Evolutionary conservation across 129 eudicot genomes (phyloP).

Genomic region (Deinandra increscens): DNA sequence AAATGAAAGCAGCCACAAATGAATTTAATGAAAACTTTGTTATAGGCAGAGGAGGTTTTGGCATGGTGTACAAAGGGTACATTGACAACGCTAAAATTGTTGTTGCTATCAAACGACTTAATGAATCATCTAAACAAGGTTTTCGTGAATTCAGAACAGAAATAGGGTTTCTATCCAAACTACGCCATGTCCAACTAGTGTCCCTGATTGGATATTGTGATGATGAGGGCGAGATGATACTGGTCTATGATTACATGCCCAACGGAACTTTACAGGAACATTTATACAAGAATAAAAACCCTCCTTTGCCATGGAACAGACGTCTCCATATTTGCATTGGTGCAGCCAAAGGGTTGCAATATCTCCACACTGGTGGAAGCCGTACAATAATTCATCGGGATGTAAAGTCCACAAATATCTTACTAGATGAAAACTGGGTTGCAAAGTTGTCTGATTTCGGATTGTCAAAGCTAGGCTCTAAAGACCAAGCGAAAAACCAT

Average conservation of each 20-base stretch:
- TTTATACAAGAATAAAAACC: slow-evolving; percentile 31
- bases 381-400: slow-evolving; percentile 46
- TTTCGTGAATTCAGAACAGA: slow-evolving; percentile 35
- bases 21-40: slow-evolving; percentile 28
- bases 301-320: slow-evolving; percentile 39
- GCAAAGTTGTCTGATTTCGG: slow-evolving; percentile 64
- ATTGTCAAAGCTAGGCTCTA: slow-evolving; percentile 43
- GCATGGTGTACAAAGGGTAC: slow-evolving; percentile 52
- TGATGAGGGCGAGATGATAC: slow-evolving; percentile 38
- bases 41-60: too few relatives aligned
- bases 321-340: slow-evolving; percentile 55
- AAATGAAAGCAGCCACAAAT: slow-evolving; percentile 39
- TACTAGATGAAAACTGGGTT: slow-evolving; percentile 47
- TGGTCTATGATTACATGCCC: slow-evolving; percentile 49
- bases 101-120: slow-evolving; percentile 49
- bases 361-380: slow-evolving; percentile 45
- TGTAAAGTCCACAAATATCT: slow-evolving; percentile 46
- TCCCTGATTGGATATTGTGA: slow-evolving; percentile 48
- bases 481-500: slow-evolving; percentile 21
- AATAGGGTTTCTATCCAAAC: slow-evolving; percentile 34
- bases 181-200: slow-evolving; percentile 46
- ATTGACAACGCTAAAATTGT: slow-evolving; percentile 24
- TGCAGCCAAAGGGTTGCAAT: slow-evolving; percentile 47
- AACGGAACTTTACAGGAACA: slow-evolving; percentile 42
- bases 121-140: slow-evolving; percentile 42